Evolutionary conservation across 495 filamentous ascomycete genomes (phyloP).

Genomic region (Cercophora scortea): DNA sequence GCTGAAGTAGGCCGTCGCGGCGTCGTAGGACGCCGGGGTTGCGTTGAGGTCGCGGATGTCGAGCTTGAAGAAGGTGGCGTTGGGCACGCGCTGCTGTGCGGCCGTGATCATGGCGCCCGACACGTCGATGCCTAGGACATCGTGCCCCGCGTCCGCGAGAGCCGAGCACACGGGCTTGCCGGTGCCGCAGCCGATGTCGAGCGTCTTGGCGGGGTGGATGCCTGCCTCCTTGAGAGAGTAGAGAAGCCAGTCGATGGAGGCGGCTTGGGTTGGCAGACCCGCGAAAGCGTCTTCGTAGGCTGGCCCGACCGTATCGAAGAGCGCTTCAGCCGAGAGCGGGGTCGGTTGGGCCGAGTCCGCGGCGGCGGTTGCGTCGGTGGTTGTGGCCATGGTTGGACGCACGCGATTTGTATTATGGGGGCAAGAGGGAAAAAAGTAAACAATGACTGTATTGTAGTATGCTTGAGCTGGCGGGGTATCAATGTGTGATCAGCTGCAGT

Average conservation of each 20-base stretch:
- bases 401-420: not conserved
- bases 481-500: no score
- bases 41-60: conserved; percentile 24
- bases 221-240: not conserved
- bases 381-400: not conserved
- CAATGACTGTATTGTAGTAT: no score
- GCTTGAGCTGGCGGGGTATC: no score
- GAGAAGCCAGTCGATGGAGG: conserved; percentile 10
- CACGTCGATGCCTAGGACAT: conserved; percentile 30
- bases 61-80: conserved; percentile 19
- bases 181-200: conserved; percentile 36
- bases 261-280: not conserved
- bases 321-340: conserved; percentile 5
- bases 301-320: conserved; percentile 12
- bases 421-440: not conserved
- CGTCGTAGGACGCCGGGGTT: conserved; percentile 2
- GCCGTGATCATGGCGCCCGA: conserved; percentile 24
- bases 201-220: conserved; percentile 5
- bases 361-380: not conserved
- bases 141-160: conserved; percentile 23
- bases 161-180: conserved; percentile 27
- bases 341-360: not conserved
- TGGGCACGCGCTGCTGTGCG: conserved; percentile 21
- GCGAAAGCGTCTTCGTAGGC: conserved; percentile 13
- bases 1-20: conserved; percentile 11